phyloP scores from a whole-genome alignment of 176 grass and related monocot genomes.

The Luzula sylvatica region DNA sequence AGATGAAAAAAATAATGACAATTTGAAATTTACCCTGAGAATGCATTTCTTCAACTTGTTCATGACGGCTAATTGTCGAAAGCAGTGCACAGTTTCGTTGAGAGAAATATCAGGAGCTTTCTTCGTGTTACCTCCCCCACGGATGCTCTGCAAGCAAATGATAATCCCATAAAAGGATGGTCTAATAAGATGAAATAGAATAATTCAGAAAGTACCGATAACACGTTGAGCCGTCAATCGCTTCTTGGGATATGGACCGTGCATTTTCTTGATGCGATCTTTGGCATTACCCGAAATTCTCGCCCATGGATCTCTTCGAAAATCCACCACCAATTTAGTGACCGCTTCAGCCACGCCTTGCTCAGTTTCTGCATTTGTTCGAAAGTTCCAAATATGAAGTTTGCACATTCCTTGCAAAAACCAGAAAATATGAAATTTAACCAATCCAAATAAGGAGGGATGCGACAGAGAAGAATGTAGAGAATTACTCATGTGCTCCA shows the following conservation, averaged over 20 bases:
- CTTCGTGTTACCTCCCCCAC: slow-evolving; percentile 77
- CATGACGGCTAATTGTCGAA: slow-evolving; percentile 94
- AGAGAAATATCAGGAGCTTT: slow-evolving; percentile 76
- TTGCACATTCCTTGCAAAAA: not conserved
- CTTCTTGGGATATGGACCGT: slow-evolving; percentile 63
- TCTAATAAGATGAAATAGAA: not conserved
- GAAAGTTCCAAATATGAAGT: not conserved
- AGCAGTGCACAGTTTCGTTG: slow-evolving; percentile 55
- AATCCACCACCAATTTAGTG: slow-evolving; percentile 73
- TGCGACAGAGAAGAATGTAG: slow-evolving; percentile 87
- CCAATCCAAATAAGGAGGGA: slow-evolving; percentile 98
- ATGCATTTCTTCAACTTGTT: slow-evolving; percentile 99
- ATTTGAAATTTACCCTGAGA: slow-evolving; percentile 46
- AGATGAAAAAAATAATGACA: not conserved
- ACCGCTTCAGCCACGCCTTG: slow-evolving; percentile 92
- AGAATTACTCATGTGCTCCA: slow-evolving; percentile 99
- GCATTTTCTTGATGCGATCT: slow-evolving; percentile 85
- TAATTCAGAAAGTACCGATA: slow-evolving; percentile 47
- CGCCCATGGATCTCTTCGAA: slow-evolving; percentile 92
- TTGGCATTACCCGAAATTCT: slow-evolving; percentile 84
- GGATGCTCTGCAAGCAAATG: slow-evolving; percentile 52
- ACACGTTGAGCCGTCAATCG: slow-evolving; percentile 80
- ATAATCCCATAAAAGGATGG: not conserved
- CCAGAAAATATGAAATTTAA: not conserved
- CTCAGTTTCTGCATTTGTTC: slow-evolving; percentile 59